Conservation (phyloP, 192 early-diverging fungal species). For the Neocallimastix lanati region DNA sequence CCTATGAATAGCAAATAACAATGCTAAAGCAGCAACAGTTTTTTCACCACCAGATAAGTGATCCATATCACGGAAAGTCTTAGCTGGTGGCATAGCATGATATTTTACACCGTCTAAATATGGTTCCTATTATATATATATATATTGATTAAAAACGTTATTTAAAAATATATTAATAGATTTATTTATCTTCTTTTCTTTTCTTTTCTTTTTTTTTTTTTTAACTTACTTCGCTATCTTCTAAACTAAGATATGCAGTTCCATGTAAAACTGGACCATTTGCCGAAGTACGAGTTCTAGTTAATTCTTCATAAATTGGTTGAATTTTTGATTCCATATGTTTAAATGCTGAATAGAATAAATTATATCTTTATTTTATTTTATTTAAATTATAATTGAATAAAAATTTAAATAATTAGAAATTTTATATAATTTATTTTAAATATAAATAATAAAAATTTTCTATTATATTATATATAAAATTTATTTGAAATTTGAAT, state of each 20-base stretch:
- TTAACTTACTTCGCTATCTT: conserved; percentile 56
- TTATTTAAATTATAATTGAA: too few relatives aligned
- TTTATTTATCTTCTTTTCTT: too few relatives aligned
- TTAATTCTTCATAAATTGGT: conserved; percentile 89
- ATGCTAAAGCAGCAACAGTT: conserved; percentile 86
- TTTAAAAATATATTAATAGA: too few relatives aligned
- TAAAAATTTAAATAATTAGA: too few relatives aligned
- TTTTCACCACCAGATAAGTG: conserved; percentile 97
- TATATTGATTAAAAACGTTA: too few relatives aligned
- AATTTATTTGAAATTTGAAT: too few relatives aligned
- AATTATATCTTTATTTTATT: conserved; percentile 45
- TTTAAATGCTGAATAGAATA: conserved; percentile 65
- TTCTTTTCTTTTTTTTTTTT: too few relatives aligned
- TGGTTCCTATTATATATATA: conserved; percentile 43
- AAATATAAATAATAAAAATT: too few relatives aligned
- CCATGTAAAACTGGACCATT: conserved; percentile 42
- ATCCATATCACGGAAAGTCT: conserved; percentile 98
- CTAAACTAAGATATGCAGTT: conserved; percentile 79
- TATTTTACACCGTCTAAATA: conserved; percentile 87
- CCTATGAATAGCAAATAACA: conserved; percentile 91
- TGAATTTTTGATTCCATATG: conserved; percentile 88
- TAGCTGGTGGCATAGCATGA: conserved; percentile 98
- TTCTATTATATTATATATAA: too few relatives aligned
- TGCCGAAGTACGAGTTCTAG: conserved; percentile 65
- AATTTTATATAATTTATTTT: too few relatives aligned